phyloP scores from a whole-genome alignment of 1,284 basidiomycete species.

The Mycena sp. region DNA sequence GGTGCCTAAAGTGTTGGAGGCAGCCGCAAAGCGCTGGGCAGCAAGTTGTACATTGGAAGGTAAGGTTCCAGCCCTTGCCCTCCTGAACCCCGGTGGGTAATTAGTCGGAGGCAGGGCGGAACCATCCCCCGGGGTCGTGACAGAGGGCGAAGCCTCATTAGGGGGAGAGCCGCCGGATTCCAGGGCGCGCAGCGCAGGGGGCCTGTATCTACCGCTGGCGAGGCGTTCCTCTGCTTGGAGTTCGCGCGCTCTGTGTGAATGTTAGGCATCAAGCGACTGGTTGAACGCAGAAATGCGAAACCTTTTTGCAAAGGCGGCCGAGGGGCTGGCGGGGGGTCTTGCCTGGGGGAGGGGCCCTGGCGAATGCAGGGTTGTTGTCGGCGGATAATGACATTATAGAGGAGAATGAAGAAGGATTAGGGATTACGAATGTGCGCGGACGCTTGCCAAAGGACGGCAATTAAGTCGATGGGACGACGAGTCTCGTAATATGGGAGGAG shows the following conservation, averaged over 20 bases:
- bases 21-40: constrained; percentile 81
- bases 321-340: constrained; percentile 91
- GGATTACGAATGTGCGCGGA: constrained; percentile 67
- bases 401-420: constrained; percentile 77
- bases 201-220: constrained; percentile 69
- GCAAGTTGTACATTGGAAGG: constrained; percentile 89
- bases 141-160: constrained; percentile 64
- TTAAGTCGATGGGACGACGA: constrained; percentile 50
- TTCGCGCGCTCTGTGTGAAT: constrained; percentile 75
- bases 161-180: constrained; percentile 76
- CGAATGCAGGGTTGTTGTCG: constrained; percentile 79
- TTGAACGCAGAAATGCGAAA: constrained; percentile 44
- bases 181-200: constrained; percentile 80
- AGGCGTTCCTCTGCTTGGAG: constrained; percentile 80
- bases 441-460: constrained; percentile 49
- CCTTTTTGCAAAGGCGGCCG: constrained; percentile 90
- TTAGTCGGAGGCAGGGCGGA: constrained; percentile 70
- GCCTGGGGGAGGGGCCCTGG: constrained; percentile 77
- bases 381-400: constrained; percentile 89
- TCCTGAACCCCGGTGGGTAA: constrained; percentile 82
- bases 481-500: constrained; percentile 28
- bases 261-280: constrained; percentile 29
- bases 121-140: constrained; percentile 65
- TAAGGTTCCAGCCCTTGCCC: constrained; percentile 89
- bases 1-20: constrained; percentile 64